These are phyloP conservation scores for Croton laevigatus DNA, from an alignment of 441 rosid species.

Conservation along the genomic window DNA sequence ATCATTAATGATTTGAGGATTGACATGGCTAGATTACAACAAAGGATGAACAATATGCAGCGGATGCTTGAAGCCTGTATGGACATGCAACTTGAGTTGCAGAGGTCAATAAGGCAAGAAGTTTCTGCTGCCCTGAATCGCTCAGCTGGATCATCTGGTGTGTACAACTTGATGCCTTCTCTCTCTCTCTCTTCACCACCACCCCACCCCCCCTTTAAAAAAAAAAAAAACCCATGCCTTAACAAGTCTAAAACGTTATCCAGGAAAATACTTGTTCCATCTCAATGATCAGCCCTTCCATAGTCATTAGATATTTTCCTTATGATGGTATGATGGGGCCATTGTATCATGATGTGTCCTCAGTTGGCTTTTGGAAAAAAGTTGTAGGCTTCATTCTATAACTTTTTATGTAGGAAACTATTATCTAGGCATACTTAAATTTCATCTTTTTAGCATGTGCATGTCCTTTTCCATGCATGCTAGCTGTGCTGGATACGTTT, in stretches of 20 bases:
- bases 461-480: not conserved
- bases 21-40: conserved; percentile 91
- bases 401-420: not conserved
- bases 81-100: conserved; percentile 98
- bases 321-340: not conserved
- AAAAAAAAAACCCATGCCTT: not conserved
- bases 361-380: not conserved
- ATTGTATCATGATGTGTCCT: not conserved
- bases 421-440: not conserved
- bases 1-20: conserved; percentile 71
- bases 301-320: not conserved
- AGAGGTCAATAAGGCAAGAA: conserved; percentile 86
- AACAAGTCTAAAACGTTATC: not conserved
- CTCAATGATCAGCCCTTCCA: not conserved
- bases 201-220: no score
- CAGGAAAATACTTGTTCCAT: not conserved
- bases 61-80: conserved; percentile 90
- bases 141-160: conserved; percentile 57
- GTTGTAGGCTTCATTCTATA: not conserved
- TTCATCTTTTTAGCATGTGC: not conserved
- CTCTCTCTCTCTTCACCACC: not conserved
- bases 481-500: not conserved
- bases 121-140: conserved; percentile 86
- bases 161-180: not conserved
- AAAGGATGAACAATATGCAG: conserved; percentile 90